A percentile compares a stretch with the other conserved stretches of the same genome.
phyloP scores from a whole-genome alignment of 306 rosid species.

The Delonix regia region DNA sequence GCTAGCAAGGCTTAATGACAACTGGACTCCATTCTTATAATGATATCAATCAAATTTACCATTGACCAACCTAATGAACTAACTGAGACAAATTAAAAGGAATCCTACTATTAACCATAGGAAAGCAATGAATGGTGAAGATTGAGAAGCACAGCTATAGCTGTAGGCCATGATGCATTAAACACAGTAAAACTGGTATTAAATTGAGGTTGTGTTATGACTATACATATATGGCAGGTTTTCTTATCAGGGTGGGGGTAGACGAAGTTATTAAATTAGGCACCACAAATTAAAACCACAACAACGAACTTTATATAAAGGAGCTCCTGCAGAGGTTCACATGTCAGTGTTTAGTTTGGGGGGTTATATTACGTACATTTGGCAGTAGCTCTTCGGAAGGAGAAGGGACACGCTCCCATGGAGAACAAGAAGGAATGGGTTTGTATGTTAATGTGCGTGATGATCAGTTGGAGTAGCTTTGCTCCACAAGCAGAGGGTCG shows the following conservation, averaged over 20 bases:
- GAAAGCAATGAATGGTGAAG: too few species aligned
- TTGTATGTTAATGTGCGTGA: neutral
- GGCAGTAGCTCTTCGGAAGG: neutral
- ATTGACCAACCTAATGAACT: neutral
- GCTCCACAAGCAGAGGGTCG: constrained; percentile 44
- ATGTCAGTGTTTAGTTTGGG: neutral
- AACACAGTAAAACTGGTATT: constrained; percentile 18
- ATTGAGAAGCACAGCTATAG: constrained; percentile 25
- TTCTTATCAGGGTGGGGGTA: constrained; percentile 30
- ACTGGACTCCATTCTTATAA: neutral
- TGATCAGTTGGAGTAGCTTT: neutral
- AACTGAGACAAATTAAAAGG: too few species aligned
- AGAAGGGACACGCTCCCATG: constrained; percentile 11
- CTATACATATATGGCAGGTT: constrained; percentile 8
- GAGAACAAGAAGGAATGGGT: constrained; percentile 16
- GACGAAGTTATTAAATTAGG: constrained; percentile 36
- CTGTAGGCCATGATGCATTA: constrained; percentile 31
- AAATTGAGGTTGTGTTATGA: neutral
- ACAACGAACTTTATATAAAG: constrained; percentile 40
- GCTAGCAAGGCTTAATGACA: neutral
- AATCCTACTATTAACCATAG: too few species aligned
- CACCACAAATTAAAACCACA: constrained; percentile 1
- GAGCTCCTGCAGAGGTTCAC: neutral
- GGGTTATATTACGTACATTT: neutral
- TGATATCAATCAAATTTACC: neutral